Conservation (phyloP, 2,329 filamentous ascomycete genomes). For the Mariannaea elegans region DNA sequence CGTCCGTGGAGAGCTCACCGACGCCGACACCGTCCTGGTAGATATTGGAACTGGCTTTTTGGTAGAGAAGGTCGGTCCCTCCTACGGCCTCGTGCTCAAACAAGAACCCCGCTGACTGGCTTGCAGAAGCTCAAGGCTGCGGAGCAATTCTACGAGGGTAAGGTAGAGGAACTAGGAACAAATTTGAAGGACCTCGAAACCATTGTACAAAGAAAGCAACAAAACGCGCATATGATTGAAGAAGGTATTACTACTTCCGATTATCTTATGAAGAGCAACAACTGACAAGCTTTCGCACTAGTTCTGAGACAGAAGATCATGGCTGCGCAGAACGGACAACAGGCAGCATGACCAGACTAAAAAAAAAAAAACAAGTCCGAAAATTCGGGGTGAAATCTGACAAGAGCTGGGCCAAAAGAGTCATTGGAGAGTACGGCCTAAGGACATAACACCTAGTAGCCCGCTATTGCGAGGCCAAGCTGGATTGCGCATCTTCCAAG, state of each 20-base stretch:
- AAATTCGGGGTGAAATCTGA: background rate
- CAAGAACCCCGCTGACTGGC: slow-evolving; percentile 13
- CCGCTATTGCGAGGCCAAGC: slow-evolving; percentile 17
- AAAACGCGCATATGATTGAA: slow-evolving; percentile 86
- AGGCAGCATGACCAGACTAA: slow-evolving; percentile 28
- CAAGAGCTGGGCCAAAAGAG: background rate
- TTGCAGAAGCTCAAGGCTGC: slow-evolving; percentile 62
- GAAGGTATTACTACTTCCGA: slow-evolving; percentile 66
- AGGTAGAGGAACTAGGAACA: slow-evolving; percentile 60
- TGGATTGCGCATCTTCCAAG: slow-evolving; percentile 29
- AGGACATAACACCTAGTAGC: slow-evolving; percentile 12
- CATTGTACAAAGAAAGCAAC: slow-evolving; percentile 76
- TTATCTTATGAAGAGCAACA: slow-evolving; percentile 49
- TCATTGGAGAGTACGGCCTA: slow-evolving; percentile 2
- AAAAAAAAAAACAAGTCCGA: background rate
- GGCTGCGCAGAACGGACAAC: slow-evolving; percentile 44
- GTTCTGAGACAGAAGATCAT: slow-evolving; percentile 56
- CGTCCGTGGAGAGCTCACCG: slow-evolving; percentile 82
- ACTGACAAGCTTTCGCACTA: slow-evolving; percentile 39
- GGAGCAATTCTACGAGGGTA: slow-evolving; percentile 64
- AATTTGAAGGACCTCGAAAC: slow-evolving; percentile 66
- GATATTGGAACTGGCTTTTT: slow-evolving; percentile 95
- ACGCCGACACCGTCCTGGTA: slow-evolving; percentile 81
- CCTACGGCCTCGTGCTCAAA: background rate
- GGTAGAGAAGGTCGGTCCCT: slow-evolving; percentile 78